These are phyloP conservation scores for Solanum lignicaule DNA, from an alignment of 257 asterid genomes.

Conservation along the genomic window DNA sequence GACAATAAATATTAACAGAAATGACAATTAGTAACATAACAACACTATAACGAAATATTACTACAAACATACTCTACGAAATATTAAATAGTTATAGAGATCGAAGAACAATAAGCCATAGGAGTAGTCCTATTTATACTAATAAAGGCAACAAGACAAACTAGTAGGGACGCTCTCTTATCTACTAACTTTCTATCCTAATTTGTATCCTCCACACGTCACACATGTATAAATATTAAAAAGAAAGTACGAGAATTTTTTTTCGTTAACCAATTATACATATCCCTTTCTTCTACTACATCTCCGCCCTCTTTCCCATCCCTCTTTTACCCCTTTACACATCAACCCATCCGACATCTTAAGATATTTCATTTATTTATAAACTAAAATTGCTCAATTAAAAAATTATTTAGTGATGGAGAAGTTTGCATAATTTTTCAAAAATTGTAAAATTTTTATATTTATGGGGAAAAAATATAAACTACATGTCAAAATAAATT, in stretches of 20 bases:
- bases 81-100: no score
- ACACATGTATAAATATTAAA: no score
- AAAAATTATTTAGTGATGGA: neutral
- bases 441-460: neutral
- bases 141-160: neutral
- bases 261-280: no score
- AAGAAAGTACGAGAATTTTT: fast-evolving
- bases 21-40: neutral
- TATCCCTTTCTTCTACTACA: neutral
- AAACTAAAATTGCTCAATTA: neutral
- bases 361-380: neutral
- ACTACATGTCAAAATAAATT: neutral
- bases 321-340: neutral
- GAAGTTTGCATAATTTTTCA: neutral
- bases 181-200: no score
- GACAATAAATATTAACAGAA: no score
- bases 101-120: no score
- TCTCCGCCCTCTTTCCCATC: neutral
- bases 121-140: neutral
- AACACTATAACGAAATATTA: no score
- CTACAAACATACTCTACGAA: neutral
- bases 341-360: neutral
- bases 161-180: neutral
- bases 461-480: neutral
- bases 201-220: no score